Conservation (phyloP, 2,329 filamentous ascomycete genomes). For the Colletotrichum noveboracense region DNA sequence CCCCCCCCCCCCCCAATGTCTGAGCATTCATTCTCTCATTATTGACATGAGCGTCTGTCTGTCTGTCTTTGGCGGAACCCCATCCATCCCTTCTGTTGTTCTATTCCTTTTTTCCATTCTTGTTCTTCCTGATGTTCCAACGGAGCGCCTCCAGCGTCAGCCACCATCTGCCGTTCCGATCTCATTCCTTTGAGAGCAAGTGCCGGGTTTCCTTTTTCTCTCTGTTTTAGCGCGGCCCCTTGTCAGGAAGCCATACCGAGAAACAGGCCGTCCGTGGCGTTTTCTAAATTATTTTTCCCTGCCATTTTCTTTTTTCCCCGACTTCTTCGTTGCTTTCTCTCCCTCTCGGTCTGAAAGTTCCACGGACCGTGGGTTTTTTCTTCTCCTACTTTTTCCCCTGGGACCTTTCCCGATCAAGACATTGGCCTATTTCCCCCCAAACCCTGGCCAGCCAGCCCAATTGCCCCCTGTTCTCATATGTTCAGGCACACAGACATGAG, state of each 20-base stretch:
- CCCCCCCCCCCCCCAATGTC: neutral
- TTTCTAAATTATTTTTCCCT: neutral
- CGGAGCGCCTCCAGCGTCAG: neutral
- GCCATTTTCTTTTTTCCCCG: neutral
- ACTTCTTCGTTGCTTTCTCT: neutral
- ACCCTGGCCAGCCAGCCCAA: neutral
- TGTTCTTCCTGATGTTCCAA: neutral
- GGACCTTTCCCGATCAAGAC: neutral
- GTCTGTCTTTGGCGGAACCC: neutral
- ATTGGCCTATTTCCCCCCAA: neutral
- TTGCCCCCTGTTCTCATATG: neutral
- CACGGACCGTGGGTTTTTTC: neutral
- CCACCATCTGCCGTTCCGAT: slow-evolving; percentile 3
- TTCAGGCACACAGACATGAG: neutral
- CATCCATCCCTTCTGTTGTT: neutral
- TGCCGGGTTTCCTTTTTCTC: neutral
- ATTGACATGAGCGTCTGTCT: neutral
- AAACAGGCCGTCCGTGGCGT: neutral
- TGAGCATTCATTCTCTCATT: neutral
- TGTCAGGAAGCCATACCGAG: neutral
- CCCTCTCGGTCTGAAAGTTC: neutral
- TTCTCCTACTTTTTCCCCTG: neutral
- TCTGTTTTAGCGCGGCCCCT: neutral
- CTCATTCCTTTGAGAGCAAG: neutral
- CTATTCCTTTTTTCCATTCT: neutral